These are phyloP conservation scores for Coemansia sp. DNA, from an alignment of 192 early-diverging fungal species.

Conservation along the genomic window DNA sequence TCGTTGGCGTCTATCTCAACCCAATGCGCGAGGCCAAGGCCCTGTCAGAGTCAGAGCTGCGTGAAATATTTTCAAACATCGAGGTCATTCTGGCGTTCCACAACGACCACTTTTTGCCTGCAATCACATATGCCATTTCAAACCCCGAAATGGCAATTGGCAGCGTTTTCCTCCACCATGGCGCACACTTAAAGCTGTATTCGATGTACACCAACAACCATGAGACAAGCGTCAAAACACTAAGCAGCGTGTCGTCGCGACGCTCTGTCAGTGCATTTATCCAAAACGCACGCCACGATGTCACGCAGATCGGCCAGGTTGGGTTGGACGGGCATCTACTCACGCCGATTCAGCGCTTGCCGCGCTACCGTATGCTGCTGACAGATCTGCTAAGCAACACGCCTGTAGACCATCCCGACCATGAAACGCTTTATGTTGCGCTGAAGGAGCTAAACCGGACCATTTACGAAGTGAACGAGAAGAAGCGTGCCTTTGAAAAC, in stretches of 20 bases:
- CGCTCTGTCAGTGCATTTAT: slow-evolving; percentile 40
- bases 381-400: slow-evolving; percentile 81
- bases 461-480: slow-evolving; percentile 84
- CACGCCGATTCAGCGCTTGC: slow-evolving; percentile 91
- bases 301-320: slow-evolving; percentile 71
- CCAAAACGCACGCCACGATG: slow-evolving; percentile 46
- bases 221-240: slow-evolving; percentile 65
- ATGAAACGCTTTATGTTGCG: slow-evolving; percentile 63
- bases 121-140: slow-evolving; percentile 36
- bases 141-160: slow-evolving; percentile 60
- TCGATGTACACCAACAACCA: slow-evolving; percentile 83
- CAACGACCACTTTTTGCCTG: slow-evolving; percentile 67
- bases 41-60: slow-evolving; percentile 60
- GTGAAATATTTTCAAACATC: slow-evolving; percentile 81
- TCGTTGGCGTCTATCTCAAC: slow-evolving; percentile 66
- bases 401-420: slow-evolving; percentile 73
- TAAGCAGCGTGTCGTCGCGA: slow-evolving; percentile 54
- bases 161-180: slow-evolving; percentile 70
- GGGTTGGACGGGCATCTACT: slow-evolving; percentile 82
- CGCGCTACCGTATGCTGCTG: slow-evolving; percentile 87
- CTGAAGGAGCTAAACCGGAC: slow-evolving; percentile 65
- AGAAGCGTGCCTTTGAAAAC: slow-evolving; percentile 63
- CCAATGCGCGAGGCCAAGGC: slow-evolving; percentile 55
- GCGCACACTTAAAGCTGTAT: slow-evolving; percentile 82
- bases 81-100: slow-evolving; percentile 72